These are phyloP conservation scores for Crithidia brevicula DNA, from an alignment of 208 protist genomes.

Conservation along the genomic window DNA sequence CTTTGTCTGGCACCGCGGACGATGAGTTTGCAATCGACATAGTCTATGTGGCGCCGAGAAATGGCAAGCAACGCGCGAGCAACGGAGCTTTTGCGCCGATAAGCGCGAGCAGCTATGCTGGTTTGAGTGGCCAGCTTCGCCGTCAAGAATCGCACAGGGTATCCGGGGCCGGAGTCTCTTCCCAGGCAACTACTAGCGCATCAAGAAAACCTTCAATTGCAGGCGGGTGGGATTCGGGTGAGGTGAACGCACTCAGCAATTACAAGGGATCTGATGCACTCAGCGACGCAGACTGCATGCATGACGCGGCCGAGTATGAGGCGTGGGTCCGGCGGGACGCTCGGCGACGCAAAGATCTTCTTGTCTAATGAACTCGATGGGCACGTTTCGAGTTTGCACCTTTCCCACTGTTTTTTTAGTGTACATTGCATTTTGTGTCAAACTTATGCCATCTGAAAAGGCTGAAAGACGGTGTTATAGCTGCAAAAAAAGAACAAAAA, in stretches of 20 bases:
- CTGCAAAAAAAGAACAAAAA: too few species aligned
- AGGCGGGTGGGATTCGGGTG: slow-evolving; percentile 15
- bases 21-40: slow-evolving; percentile 54
- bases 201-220: slow-evolving; percentile 16
- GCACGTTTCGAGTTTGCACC: neutral
- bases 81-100: neutral
- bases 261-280: slow-evolving; percentile 38
- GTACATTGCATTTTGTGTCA: too few species aligned
- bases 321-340: slow-evolving; percentile 55
- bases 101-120: neutral
- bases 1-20: slow-evolving; percentile 11
- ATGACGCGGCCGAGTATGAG: slow-evolving; percentile 56
- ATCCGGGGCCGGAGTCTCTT: neutral
- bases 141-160: neutral
- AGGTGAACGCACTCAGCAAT: slow-evolving; percentile 15
- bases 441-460: too few species aligned
- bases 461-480: too few species aligned
- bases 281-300: slow-evolving; percentile 69
- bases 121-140: neutral
- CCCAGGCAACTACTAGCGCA: neutral
- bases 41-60: slow-evolving; percentile 42
- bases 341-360: slow-evolving; percentile 27
- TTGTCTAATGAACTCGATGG: neutral
- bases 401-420: too few species aligned
- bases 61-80: neutral